Evolutionary conservation across 371 early-diverging fungal species (phyloP).

Genomic region (Mortierella sp.): DNA sequence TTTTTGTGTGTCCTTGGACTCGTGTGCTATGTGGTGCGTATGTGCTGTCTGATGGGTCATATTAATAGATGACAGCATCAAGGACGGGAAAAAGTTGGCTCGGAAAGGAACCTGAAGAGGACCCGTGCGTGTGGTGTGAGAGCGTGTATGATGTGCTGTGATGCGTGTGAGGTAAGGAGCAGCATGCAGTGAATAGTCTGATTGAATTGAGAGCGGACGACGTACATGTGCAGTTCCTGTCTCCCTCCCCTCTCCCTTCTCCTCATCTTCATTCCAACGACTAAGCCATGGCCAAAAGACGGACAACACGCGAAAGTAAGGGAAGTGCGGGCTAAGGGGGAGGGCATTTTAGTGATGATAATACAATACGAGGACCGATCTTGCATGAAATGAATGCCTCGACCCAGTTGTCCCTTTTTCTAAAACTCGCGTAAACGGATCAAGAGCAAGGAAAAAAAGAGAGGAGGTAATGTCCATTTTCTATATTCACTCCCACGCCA

Average conservation of each 20-base stretch:
- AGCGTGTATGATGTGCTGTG: background rate
- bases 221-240: no score
- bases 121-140: no score
- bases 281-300: conserved; percentile 2
- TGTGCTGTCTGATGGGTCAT: background rate
- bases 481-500: background rate
- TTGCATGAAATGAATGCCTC: conserved; percentile 7
- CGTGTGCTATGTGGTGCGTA: conserved; percentile 6
- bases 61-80: conserved; percentile 14
- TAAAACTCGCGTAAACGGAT: background rate
- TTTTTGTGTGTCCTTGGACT: background rate
- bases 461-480: background rate
- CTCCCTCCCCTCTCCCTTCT: background rate
- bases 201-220: no score
- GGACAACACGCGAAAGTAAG: no score
- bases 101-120: conserved; percentile 13
- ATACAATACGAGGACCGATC: background rate
- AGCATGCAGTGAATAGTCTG: background rate
- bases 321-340: background rate
- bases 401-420: background rate
- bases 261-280: conserved; percentile 26
- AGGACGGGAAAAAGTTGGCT: conserved; percentile 4
- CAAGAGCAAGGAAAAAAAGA: background rate
- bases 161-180: background rate
- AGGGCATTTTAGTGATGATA: background rate